Evolutionary conservation across 2,329 filamentous ascomycete genomes (phyloP), one percentile per base, ranked within the genome.

Genomic region (Bipolaris cookei): DNA sequence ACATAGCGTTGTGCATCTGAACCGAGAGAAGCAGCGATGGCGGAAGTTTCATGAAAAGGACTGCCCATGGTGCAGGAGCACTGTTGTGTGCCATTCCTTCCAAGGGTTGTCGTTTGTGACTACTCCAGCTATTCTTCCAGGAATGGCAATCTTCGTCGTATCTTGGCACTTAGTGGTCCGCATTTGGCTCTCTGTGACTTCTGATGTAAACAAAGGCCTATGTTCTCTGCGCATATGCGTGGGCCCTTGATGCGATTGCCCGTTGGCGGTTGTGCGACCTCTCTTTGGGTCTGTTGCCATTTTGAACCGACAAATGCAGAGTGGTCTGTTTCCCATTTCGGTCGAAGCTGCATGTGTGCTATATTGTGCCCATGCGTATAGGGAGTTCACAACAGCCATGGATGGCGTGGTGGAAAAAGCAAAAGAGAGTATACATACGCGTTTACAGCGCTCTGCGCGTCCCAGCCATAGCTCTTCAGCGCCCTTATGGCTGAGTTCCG

Each of bases 381-480:
- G 11, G 8, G 14, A 10, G 8, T 23, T 30, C 21, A 13, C 10
- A 13, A 7, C 11, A 38, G 18, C 1, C 6, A 16, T 13, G 2
- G 10, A 30, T 13, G 28, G 28, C 10, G 14, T 51, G 43, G 30
- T 20, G 30, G 30, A 20, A 18, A 54, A 54, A 34, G 42, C 45
- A 53, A 51, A 51, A 55, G 56, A 52, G 43, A 30, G 41, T 32
- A 23, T 49, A 81, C 79, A 73, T 77, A 83, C 80, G 73, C 69
- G 64, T 82, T 81, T 23, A 81, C 74, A 30, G 81, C 80, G 14
- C 66, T 67, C 37, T 78, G 67, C 21, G 75, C 64, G 61, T 81
- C 79, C 81, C 81, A 83, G 47, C 72, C 75, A 57, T 78, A 69
- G 58, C 73, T 75, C 66, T 80, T 81, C 42, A 83, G 73, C 53